Evolutionary conservation across 345 rosid species (phyloP), one percentile per base, ranked within the genome.

Genomic region (Linum lewisii): DNA sequence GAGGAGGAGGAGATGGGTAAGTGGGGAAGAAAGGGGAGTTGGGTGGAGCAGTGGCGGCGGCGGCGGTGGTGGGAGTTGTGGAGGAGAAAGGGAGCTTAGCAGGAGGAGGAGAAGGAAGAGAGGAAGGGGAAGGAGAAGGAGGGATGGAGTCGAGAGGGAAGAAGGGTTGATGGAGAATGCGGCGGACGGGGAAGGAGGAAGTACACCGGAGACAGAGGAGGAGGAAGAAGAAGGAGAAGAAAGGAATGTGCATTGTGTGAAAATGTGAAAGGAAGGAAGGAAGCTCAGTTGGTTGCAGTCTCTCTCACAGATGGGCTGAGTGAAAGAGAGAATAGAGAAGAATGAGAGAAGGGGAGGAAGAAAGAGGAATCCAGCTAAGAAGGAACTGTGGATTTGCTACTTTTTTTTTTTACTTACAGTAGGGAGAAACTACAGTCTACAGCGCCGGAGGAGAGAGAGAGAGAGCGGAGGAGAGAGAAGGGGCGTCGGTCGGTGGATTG

Each of bases 101-200:
- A 14, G 47, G 47, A 11, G 78, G 71, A 9, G 87, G 68, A 7
- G 82, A 80, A 3, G 80, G 83, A 19, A 32, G 38, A 24, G 86
- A 67, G 1, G 83, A 42, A 42, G 47, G 81, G 4, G 80, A 82
- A 19, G 34, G 49, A 21, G 86, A 66, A 0, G 85, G 82, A 49
- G 88, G 79, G 21, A 72, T 38, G 13, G 92, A 63, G 69, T 70
- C 73, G 0, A 38, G 60, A 0, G 97, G 96, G 21, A 80, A 26
- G 68, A 78, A 85, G 0, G 95, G 96, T 10, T 87, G 78, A 63
- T 87, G 99, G 63, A 94, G 97, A 38, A 78, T 70, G 50, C 99
- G 73, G 23, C 97, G 93, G 74, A 49, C 58, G 57, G 73, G 51
- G 56, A 45, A 44, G n/a, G 71, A 18, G 3, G 64, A 0, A 47